Base-by-base conservation (phyloP, 768 basidiomycete species). In the Ramaria rubella region DNA sequence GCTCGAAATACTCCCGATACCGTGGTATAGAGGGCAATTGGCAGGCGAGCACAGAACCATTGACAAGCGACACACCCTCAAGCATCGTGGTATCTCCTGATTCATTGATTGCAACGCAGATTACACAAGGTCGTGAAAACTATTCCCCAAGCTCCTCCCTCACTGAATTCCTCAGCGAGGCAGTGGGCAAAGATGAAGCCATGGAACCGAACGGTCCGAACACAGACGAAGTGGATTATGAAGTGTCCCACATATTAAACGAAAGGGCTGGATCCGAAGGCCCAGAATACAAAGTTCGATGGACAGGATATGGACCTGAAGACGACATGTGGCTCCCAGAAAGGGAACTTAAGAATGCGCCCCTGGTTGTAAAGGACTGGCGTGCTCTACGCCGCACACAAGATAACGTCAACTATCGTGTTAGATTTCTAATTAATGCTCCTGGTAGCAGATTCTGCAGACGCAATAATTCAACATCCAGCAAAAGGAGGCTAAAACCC, bases 1-100 rank as follows among this genome's bases (percentile, higher is more conserved):
- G 85, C 44, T 86, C 89, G 70, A 87, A 90, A 64, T 90, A 90
- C 63, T 17, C 40, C 17, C 30, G 34, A 15, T 21, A 51, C 9
- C 49, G n/a, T 9, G 15, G 23, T 6, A 9, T 11, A 38, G 8
- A n/a, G 23, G 52, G 52, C 24, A 8, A 9, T 3, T 38, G 34
- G 52, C 15, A 12, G 36, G 38, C 33, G 29, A 53, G 23, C 17
- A 29, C 11, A 9, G 52, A 53, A 7, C 38, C 44, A 12, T 9
- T 46, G 9, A 14, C 44, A 24, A 23, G 8, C 23, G 49, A 27
- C 30, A 31, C 23, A 31, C 49, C 49, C 12, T 9, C 31, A 23
- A 51, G 23, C 8, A 29, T 23, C n/a, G n/a, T n/a, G n/a, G n/a
- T n/a, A n/a, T n/a, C n/a, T 7, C 12, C 30, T 31, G 23, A 38